Conservation (phyloP, 306 rosid species). For the Trifolium pratense region DNA sequence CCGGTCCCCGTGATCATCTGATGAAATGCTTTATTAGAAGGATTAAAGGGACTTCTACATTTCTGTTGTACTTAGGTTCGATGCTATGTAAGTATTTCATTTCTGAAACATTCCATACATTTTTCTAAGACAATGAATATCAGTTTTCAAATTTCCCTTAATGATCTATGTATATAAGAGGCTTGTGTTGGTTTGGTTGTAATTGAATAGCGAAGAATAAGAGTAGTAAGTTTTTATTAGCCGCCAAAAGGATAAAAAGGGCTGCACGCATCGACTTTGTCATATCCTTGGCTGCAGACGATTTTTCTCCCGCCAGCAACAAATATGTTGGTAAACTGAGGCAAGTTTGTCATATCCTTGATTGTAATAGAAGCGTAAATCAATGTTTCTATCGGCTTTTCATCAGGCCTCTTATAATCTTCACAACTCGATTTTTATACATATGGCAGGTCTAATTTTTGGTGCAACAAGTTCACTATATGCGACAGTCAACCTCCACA, state of each 20-base stretch:
- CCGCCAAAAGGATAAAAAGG: constrained; percentile 68
- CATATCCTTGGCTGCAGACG: constrained; percentile 62
- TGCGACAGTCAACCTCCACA: constrained; percentile 56
- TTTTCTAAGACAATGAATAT: neutral
- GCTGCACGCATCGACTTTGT: constrained; percentile 62
- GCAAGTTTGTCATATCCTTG: constrained; percentile 47
- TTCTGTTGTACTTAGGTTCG: constrained; percentile 56
- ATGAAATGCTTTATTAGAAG: constrained; percentile 74
- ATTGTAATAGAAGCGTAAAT: neutral
- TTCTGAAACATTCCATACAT: constrained; percentile 5
- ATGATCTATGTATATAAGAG: constrained; percentile 4
- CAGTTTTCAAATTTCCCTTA: neutral
- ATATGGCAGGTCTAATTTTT: constrained; percentile 65
- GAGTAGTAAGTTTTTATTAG: constrained; percentile 61
- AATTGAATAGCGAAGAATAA: constrained; percentile 57
- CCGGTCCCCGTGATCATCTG: constrained; percentile 70
- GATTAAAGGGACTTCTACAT: constrained; percentile 65
- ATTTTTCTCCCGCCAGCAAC: constrained; percentile 60
- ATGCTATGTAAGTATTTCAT: constrained; percentile 60
- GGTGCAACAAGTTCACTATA: constrained; percentile 63
- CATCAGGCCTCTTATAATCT: constrained; percentile 8
- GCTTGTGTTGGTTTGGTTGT: constrained; percentile 33
- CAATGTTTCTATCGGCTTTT: neutral
- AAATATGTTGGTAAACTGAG: constrained; percentile 76
- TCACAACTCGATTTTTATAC: constrained; percentile 12